Percentiles rank a stretch among this genome's conserved stretches.
Evolutionary conservation across 306 rosid species (phyloP).

Genomic region (Morella rubra): DNA sequence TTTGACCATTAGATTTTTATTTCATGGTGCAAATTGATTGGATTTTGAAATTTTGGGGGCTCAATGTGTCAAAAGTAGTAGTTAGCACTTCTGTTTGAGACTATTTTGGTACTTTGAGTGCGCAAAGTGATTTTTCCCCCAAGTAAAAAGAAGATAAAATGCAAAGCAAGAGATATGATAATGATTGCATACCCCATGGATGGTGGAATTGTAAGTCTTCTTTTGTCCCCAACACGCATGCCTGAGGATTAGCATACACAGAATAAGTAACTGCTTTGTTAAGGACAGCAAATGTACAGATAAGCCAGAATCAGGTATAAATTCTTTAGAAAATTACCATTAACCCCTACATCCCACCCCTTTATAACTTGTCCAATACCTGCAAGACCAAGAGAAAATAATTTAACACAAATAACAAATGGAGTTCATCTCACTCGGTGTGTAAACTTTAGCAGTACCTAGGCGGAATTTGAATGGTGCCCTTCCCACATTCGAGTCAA

Average conservation of each 20-base stretch:
- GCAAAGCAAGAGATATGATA: neutral
- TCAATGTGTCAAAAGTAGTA: no score
- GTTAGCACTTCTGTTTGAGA: no score
- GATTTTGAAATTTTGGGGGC: no score
- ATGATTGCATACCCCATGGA: constrained; percentile 78
- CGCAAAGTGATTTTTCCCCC: no score
- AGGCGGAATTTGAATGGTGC: constrained; percentile 85
- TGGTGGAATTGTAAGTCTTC: constrained; percentile 90
- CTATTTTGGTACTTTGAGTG: no score
- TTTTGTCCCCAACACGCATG: constrained; percentile 95
- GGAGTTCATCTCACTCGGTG: neutral
- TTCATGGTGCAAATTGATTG: no score
- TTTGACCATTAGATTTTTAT: no score
- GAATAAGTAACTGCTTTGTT: constrained; percentile 18
- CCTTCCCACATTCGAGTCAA: constrained; percentile 76
- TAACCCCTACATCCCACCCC: constrained; percentile 94
- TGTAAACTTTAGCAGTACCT: constrained; percentile 42
- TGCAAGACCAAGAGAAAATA: constrained; percentile 47
- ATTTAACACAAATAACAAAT: constrained; percentile 14
- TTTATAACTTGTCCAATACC: constrained; percentile 86
- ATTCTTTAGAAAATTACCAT: constrained; percentile 49
- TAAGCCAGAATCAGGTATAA: neutral
- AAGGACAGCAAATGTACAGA: neutral
- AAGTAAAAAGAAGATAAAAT: neutral
- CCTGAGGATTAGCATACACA: constrained; percentile 43